Evolutionary conservation across 352 stramenopile genomes (phyloP).

Genomic region (Pythium guiyangense): DNA sequence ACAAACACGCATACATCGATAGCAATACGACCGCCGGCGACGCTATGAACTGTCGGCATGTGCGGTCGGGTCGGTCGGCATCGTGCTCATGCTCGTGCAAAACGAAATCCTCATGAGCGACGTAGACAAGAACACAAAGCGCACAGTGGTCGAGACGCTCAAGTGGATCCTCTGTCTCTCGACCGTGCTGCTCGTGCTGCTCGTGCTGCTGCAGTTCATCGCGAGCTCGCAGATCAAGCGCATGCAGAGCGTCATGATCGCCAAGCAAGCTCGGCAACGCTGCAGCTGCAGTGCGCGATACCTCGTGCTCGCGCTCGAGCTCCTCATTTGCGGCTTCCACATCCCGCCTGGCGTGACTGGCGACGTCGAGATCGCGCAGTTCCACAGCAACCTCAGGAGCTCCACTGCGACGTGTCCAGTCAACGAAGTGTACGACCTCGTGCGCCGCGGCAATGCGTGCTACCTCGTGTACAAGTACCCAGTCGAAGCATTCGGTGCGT

Average conservation of each 20-base stretch:
- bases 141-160: conserved; percentile 18
- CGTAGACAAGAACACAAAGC: background rate
- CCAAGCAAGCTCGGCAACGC: conserved; percentile 7
- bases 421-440: conserved; percentile 20
- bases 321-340: conserved; percentile 61
- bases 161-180: conserved; percentile 33
- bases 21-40: conserved; percentile 47
- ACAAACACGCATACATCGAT: background rate
- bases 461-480: conserved; percentile 67
- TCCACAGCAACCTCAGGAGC: conserved; percentile 24
- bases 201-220: conserved; percentile 49
- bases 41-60: conserved; percentile 52
- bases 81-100: conserved; percentile 65
- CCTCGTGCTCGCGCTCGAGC: conserved; percentile 37
- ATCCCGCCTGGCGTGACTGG: conserved; percentile 45
- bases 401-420: conserved; percentile 15
- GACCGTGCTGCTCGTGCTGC: conserved; percentile 31
- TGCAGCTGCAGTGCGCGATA: conserved; percentile 24
- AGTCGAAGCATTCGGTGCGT: conserved; percentile 50
- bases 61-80: conserved; percentile 32
- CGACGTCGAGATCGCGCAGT: conserved; percentile 36
- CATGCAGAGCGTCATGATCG: conserved; percentile 42
- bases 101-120: conserved; percentile 47
- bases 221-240: conserved; percentile 41
- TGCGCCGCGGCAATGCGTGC: conserved; percentile 27